Conservation (phyloP, 2,329 filamentous ascomycete species). For the Septoria petroselini region DNA sequence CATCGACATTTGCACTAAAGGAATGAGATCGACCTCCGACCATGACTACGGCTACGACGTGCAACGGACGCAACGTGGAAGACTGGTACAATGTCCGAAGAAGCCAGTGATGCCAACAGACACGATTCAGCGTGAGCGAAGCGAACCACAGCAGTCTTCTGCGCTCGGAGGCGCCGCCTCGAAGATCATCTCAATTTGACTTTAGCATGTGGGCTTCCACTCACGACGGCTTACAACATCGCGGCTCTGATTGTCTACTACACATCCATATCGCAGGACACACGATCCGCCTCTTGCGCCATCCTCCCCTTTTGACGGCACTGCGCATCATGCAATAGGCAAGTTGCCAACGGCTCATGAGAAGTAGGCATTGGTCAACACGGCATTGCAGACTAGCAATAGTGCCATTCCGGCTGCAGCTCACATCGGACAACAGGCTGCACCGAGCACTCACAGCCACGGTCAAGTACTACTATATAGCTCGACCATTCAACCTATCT, state of each 20-base stretch:
- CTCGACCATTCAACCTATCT: background rate
- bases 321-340: background rate
- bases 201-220: conserved; percentile 8
- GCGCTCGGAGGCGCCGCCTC: conserved; percentile 2
- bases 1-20: conserved; percentile 14
- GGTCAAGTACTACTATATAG: conserved; percentile 2
- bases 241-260: background rate
- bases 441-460: background rate
- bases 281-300: conserved; percentile 2
- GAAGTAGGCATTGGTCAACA: conserved; percentile 3
- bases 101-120: conserved; percentile 2
- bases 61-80: conserved; percentile 9
- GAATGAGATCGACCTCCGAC: conserved; percentile 13
- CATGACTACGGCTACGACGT: conserved; percentile 4
- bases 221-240: conserved; percentile 3
- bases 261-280: conserved; percentile 3
- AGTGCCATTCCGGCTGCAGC: background rate
- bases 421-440: background rate
- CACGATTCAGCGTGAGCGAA: background rate
- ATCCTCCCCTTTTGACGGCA: background rate
- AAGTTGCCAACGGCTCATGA: background rate
- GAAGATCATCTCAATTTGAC: conserved; percentile 13
- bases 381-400: background rate
- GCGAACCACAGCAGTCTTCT: background rate
- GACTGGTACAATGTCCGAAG: conserved; percentile 11